Base-by-base conservation (phyloP, 345 rosid species). In the Microcos paniculata region DNA sequence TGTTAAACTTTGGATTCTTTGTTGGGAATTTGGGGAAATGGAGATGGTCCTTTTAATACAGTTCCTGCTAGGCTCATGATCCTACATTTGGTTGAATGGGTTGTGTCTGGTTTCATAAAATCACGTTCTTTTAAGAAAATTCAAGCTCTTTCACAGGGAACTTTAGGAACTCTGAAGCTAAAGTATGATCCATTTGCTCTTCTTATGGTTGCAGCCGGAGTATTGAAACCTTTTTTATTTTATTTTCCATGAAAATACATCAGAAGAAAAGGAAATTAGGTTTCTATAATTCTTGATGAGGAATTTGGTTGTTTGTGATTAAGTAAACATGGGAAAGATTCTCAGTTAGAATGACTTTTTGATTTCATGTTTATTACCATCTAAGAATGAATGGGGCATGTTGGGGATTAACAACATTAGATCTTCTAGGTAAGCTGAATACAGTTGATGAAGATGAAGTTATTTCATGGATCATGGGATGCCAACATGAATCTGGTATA, bases 61-160 rank as follows among this genome's bases (percentile, higher is more conserved):
- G 82, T 90, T 75, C 75, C 86, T 69, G 66, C 83, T 70, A 98
- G 96, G 38, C 85, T 93, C 69, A 88, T 92, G 92, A 80, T 93
- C 82, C 80, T 96, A 82, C 97, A 93, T 86, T 83, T 88, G 87
- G 75, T 91, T 46, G 99, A 93, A 75, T 90, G 99, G 99, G 83
- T 89, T 73, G 76, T 90, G 26, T 89, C 89, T 58, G 86, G 92
- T 79, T 85, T 83, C 68, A 77, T 90, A 81, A 85, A 84, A 72
- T 82, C 87, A 69, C 78, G 23, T 65, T 75, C 87, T 76, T 56
- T 80, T 0, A 84, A 78, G 52, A 88, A 88, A 82, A 81, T 91
- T 74, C 80, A 76, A 63, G 75, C 75, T 46, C 83, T 91, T 76
- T 21, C 80, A 1, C 70, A 77, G 10, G 84, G 79, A 72, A 70